Percentiles rank a stretch among this genome's conserved stretches.
Evolutionary conservation across 2,329 filamentous ascomycete species (phyloP).

Genomic region (Waltergamsia citrina): DNA sequence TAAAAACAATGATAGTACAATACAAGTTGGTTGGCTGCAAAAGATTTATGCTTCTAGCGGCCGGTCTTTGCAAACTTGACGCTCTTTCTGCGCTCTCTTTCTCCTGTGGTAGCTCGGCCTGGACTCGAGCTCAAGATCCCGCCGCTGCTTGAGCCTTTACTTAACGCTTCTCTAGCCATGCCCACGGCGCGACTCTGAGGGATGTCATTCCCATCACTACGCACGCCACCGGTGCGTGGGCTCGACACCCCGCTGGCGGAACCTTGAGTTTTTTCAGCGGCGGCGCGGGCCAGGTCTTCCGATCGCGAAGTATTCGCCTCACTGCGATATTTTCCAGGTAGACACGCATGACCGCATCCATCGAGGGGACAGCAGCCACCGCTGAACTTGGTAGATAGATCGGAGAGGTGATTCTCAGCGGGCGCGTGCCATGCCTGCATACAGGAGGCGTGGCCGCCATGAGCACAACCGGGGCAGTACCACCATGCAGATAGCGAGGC

Average conservation of each 20-base stretch:
- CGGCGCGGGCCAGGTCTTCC: constrained; percentile 42
- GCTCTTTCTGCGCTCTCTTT: constrained; percentile 51
- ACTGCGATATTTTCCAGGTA: constrained; percentile 45
- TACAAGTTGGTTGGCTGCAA: neutral
- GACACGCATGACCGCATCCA: constrained; percentile 54
- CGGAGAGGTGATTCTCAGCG: constrained; percentile 8
- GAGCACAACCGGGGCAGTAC: constrained; percentile 53
- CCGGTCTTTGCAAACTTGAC: constrained; percentile 49
- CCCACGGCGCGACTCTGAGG: constrained; percentile 52
- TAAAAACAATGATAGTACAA: neutral
- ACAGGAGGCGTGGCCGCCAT: constrained; percentile 53
- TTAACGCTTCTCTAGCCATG: constrained; percentile 44
- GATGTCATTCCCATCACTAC: constrained; percentile 43
- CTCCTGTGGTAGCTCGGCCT: constrained; percentile 22
- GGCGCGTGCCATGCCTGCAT: constrained; percentile 49
- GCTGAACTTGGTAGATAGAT: constrained; percentile 22
- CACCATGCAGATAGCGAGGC: constrained; percentile 41
- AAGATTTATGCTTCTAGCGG: constrained; percentile 4
- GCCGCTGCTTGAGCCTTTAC: constrained; percentile 16
- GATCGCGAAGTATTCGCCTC: constrained; percentile 32
- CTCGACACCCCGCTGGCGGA: constrained; percentile 13
- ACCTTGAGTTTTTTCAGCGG: constrained; percentile 15
- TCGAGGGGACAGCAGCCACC: constrained; percentile 56
- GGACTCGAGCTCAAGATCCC: constrained; percentile 41
- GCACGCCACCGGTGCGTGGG: constrained; percentile 17